Base-by-base conservation (phyloP, 2,329 filamentous ascomycete genomes). In the Teratosphaeria pseudoeucalypti region DNA sequence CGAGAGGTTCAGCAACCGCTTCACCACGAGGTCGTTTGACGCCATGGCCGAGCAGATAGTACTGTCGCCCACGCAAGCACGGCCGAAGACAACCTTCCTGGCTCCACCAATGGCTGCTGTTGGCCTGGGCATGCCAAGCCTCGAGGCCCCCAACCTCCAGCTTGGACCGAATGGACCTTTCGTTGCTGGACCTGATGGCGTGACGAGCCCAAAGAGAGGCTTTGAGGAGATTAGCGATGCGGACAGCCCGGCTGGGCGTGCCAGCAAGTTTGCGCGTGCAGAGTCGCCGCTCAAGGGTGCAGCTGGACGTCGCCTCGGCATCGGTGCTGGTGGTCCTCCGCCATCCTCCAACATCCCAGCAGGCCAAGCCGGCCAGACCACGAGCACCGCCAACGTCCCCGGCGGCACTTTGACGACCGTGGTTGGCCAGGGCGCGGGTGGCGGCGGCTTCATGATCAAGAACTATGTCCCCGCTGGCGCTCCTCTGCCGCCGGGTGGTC, bases 241-340 rank as follows among this genome's bases (percentile, higher is more conserved):
- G 43, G 85, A 87, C 58, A 77, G 81, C 43, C 85, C 85, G 65
- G 87, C 89, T 23, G 32, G 56, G 2, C 55, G 32, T 5, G 90
- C 91, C 0, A 89, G 92, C 66, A 96, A 97, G 73, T 82, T 96
- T 57, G 83, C 87, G 55, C 85, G 95, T 53, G 92, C 88, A n/a
- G 91, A 89, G 59, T 97, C 92, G 5, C 94, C 95, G 0, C 81
- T 97, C 43, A 99, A 97, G 72, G 90, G 90, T 14, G 89, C 90
- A 1, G 90, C 92, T 43, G 90, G 90, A 29, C 86, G 92, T 59
- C 86, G 92, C 90, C 94, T 68, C 62, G 34, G 52, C 43, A n/a
- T 34, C 52, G 55, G 54, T 39, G 34, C 47, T 10, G 34, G 49
- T 39, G 58, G 37, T 37, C 37, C 34, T 16, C 26, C 37, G n/a